Conservation (phyloP, 2,329 filamentous ascomycete genomes). For the Arachnomyces sp. region DNA sequence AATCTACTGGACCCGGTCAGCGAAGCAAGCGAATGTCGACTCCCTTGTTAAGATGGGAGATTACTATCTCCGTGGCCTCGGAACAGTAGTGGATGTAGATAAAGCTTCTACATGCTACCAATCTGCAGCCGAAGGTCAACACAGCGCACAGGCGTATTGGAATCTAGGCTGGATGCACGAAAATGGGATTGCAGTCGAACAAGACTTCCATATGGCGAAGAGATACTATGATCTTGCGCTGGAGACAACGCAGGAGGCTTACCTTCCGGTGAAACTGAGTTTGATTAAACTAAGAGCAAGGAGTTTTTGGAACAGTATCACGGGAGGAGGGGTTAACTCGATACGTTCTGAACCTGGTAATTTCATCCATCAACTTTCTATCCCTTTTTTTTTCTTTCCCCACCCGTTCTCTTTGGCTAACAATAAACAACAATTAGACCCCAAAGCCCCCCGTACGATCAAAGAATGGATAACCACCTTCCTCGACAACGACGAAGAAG, state of each 20-base stretch:
- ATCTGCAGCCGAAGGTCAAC: slow-evolving; percentile 81
- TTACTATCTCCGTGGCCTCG: slow-evolving; percentile 82
- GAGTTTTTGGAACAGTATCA: slow-evolving; percentile 92
- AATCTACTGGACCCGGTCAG: slow-evolving; percentile 91
- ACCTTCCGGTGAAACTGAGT: slow-evolving; percentile 83
- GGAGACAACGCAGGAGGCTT: slow-evolving; percentile 86
- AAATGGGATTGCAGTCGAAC: slow-evolving; percentile 83
- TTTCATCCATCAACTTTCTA: slow-evolving; percentile 19
- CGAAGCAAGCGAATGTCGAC: slow-evolving; percentile 87
- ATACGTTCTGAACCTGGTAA: slow-evolving; percentile 83
- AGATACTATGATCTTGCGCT: slow-evolving; percentile 89
- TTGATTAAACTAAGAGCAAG: slow-evolving; percentile 75
- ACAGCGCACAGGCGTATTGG: slow-evolving; percentile 91
- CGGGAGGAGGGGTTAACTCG: slow-evolving; percentile 81
- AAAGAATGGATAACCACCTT: slow-evolving; percentile 85
- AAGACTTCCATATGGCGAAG: slow-evolving; percentile 96
- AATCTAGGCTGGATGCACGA: slow-evolving; percentile 99
- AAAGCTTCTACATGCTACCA: slow-evolving; percentile 92
- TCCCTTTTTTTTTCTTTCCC: background rate
- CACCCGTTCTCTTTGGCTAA: slow-evolving; percentile 20
- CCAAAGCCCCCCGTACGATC: slow-evolving; percentile 66
- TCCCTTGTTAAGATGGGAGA: slow-evolving; percentile 97
- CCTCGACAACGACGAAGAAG: slow-evolving; percentile 61
- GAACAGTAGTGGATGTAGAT: slow-evolving; percentile 62
- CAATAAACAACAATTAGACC: slow-evolving; percentile 42